Percentiles rank a stretch among this genome's conserved stretches.
These are phyloP conservation scores for Colletotrichum sp. DNA, from an alignment of 2,329 filamentous ascomycete genomes.

Conservation along the genomic window DNA sequence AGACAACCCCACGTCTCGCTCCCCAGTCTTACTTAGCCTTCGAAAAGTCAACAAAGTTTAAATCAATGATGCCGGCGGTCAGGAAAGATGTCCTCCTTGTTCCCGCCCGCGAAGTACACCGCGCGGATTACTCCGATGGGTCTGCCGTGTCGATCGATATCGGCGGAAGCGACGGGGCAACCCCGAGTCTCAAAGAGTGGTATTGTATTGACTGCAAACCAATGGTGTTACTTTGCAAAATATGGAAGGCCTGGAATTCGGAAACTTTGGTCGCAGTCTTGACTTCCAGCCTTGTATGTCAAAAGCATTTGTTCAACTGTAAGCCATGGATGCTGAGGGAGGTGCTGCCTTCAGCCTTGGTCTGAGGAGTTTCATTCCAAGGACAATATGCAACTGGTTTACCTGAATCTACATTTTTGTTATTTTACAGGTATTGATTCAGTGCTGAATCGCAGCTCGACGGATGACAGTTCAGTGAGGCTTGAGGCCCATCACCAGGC, in stretches of 20 bases:
- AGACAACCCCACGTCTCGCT: background rate
- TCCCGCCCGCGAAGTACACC: background rate
- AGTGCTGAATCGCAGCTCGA: background rate
- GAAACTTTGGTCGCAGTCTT: background rate
- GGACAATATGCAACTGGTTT: background rate
- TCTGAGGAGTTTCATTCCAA: background rate
- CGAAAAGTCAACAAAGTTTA: background rate
- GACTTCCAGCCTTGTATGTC: too few species aligned
- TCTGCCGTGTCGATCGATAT: background rate
- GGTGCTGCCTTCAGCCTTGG: background rate
- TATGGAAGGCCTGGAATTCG: background rate
- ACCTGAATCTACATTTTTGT: background rate
- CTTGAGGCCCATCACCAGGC: background rate
- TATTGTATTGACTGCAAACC: background rate
- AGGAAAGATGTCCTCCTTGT: background rate
- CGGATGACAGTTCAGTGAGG: accelerated
- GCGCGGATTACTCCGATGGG: background rate
- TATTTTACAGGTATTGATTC: background rate
- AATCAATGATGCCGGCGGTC: background rate
- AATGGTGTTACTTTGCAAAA: background rate
- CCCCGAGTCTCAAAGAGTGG: background rate
- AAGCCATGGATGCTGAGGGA: background rate
- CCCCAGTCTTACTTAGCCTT: background rate
- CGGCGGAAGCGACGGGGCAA: background rate
- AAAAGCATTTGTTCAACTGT: too few species aligned